Evolutionary conservation across 352 stramenopile genomes (phyloP), one percentile per base, ranked within the genome.

Genomic region (Blastocystis sp.): DNA sequence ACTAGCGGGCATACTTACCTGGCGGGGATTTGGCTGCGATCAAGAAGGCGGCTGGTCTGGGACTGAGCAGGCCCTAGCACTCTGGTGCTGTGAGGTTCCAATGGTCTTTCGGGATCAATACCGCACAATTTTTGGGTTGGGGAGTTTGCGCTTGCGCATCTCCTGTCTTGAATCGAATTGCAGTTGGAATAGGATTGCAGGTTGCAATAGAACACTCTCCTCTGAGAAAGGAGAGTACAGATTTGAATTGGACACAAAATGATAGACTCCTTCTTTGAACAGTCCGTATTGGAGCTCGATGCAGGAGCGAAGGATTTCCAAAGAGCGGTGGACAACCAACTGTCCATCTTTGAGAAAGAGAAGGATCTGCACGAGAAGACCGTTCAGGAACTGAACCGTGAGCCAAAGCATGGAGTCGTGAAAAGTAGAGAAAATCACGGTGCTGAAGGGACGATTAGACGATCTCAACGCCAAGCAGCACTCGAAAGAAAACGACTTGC

Each of bases 141-240:
- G 67, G 67, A 77, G 67, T 77, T 38, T 77, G 67, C 67, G 67
- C 67, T 77, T 77, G 67, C 67, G 67, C 67, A 77, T 77, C 67
- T 77, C 67, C 67, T n/a, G 23, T 34, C 28, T 19, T 77, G 21
- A 53, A 74, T 48, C 21, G 41, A 67, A 67, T 67, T 0, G 10
- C 34, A 67, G 19, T 21, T 21, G 34, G 19, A 7, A 41, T 56
- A 77, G 48, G 14, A 56, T 56, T 14, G 48, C 5, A 56, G 48
- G 5, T 34, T 34, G 28, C 28, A 34, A 34, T 34, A 34, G 28
- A 34, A 34, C 28, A 34, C 28, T 34, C 28, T 34, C 28, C 28
- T 34, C 28, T 34, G 28, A 34, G 28, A 34, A 34, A 34, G 28
- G 28, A 34, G 28, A 34, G 28, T 34, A 34, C 28, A 34, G 28